Conservation (phyloP, 2,329 filamentous ascomycete species). For the Trichoderma sp. region DNA sequence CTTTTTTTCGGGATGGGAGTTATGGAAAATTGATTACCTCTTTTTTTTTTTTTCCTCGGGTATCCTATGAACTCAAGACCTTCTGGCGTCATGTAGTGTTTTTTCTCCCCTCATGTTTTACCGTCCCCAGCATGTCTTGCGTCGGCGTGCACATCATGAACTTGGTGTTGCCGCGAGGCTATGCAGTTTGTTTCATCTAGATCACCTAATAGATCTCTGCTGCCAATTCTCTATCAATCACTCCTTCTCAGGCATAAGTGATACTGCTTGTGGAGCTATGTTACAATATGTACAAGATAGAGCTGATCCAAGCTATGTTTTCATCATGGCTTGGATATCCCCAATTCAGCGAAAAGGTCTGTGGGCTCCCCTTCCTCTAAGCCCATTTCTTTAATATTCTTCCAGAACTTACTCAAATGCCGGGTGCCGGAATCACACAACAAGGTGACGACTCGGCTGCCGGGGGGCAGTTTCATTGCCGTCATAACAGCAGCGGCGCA, state of each 20-base stretch:
- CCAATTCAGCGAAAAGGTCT: conserved; percentile 51
- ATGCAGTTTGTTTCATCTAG: conserved; percentile 7
- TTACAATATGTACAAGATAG: background rate
- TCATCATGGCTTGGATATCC: conserved; percentile 32
- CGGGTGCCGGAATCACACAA: conserved; percentile 79
- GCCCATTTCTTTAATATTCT: conserved; percentile 64
- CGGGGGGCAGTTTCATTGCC: conserved; percentile 59
- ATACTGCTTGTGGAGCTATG: background rate
- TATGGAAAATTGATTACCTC: conserved; percentile 10
- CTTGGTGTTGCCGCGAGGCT: background rate
- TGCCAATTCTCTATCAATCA: background rate
- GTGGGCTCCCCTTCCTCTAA: conserved; percentile 54
- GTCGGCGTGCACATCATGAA: background rate
- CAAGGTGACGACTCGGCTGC: conserved; percentile 73
- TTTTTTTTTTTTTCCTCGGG: background rate
- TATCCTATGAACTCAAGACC: background rate
- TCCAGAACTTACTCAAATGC: conserved; percentile 84
- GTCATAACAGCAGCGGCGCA: conserved; percentile 75
- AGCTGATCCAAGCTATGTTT: background rate
- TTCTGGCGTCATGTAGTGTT: background rate
- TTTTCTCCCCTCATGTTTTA: background rate
- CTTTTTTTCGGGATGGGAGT: conserved; percentile 15
- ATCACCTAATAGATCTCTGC: conserved; percentile 17
- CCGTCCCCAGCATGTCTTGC: background rate
- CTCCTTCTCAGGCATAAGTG: background rate